These are phyloP conservation scores for Scedosporium aurantiacum DNA, from an alignment of 2,329 filamentous ascomycete species.

Conservation along the genomic window DNA sequence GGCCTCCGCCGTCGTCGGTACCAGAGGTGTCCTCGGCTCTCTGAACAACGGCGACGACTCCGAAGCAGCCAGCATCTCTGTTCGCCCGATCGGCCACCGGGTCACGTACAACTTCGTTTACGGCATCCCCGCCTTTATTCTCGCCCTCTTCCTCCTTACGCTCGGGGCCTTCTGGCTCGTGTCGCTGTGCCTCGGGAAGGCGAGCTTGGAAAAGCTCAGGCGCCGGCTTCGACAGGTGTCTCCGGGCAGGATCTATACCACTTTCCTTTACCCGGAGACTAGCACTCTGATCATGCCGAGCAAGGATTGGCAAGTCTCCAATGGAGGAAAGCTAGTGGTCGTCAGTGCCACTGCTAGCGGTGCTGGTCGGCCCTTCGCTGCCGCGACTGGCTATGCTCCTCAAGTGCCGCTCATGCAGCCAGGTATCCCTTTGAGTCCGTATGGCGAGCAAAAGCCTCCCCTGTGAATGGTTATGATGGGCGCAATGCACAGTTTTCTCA, in stretches of 20 bases:
- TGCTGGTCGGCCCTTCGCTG: background rate
- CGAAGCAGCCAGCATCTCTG: conserved; percentile 7
- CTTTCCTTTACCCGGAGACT: background rate
- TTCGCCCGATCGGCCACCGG: conserved; percentile 11
- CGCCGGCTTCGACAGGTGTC: conserved; percentile 12
- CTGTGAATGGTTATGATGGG: no score
- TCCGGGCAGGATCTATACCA: conserved; percentile 11
- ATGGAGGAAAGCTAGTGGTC: background rate
- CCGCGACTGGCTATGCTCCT: background rate
- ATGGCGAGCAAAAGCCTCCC: background rate
- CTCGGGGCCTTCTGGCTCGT: conserved; percentile 8
- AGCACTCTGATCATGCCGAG: conserved; percentile 3
- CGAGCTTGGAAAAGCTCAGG: conserved; percentile 9
- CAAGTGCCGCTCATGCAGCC: background rate
- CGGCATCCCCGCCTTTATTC: conserved; percentile 13
- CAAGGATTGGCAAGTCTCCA: background rate
- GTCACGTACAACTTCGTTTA: conserved; percentile 13
- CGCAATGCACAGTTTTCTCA: no score
- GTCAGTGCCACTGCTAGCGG: background rate
- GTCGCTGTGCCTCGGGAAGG: conserved; percentile 7
- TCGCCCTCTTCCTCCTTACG: conserved; percentile 8
- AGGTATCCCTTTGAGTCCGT: background rate
- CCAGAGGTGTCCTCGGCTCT: conserved; percentile 12
- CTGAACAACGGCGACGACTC: conserved; percentile 9
- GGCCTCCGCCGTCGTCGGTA: conserved; percentile 13